Conservation (phyloP, 2,329 filamentous ascomycete species). For the Mycosphaerelloides madeirae region DNA sequence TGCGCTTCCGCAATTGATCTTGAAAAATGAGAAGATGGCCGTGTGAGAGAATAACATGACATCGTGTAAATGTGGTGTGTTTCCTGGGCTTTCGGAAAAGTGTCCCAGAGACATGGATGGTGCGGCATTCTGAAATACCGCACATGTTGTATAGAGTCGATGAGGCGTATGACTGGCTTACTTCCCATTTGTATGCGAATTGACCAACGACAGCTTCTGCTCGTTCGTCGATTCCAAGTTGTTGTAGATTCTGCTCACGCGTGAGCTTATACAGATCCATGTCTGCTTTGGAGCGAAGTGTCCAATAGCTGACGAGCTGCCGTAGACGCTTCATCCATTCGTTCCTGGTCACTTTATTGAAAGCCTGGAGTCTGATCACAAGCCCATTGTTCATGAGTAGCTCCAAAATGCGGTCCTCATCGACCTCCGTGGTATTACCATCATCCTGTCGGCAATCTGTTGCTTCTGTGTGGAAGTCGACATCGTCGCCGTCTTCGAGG, state of each 20-base stretch:
- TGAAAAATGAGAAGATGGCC: conserved; percentile 61
- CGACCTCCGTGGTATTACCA: conserved; percentile 49
- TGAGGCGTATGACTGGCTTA: conserved; percentile 58
- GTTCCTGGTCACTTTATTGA: conserved; percentile 52
- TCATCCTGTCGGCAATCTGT: conserved; percentile 40
- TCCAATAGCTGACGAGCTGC: conserved; percentile 59
- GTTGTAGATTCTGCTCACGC: conserved; percentile 54
- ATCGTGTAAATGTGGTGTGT: conserved; percentile 57
- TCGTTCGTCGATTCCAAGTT: conserved; percentile 61
- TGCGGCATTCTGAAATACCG: conserved; percentile 58
- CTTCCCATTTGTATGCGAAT: conserved; percentile 65
- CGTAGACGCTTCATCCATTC: conserved; percentile 59
- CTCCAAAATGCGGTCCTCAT: conserved; percentile 58
- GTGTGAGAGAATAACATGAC: conserved; percentile 55
- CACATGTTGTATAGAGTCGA: conserved; percentile 65
- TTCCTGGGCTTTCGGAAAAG: conserved; percentile 61
- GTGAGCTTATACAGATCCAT: conserved; percentile 54
- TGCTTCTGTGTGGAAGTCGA: conserved; percentile 49
- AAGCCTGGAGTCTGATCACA: conserved; percentile 54
- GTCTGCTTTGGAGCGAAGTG: conserved; percentile 51
- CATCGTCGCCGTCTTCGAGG: conserved; percentile 49
- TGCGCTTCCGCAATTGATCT: conserved; percentile 51
- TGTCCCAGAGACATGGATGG: conserved; percentile 57
- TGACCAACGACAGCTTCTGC: conserved; percentile 62
- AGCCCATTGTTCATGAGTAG: conserved; percentile 58